Conservation (phyloP, 2,329 filamentous ascomycete species). For the Penicillium sp. region DNA sequence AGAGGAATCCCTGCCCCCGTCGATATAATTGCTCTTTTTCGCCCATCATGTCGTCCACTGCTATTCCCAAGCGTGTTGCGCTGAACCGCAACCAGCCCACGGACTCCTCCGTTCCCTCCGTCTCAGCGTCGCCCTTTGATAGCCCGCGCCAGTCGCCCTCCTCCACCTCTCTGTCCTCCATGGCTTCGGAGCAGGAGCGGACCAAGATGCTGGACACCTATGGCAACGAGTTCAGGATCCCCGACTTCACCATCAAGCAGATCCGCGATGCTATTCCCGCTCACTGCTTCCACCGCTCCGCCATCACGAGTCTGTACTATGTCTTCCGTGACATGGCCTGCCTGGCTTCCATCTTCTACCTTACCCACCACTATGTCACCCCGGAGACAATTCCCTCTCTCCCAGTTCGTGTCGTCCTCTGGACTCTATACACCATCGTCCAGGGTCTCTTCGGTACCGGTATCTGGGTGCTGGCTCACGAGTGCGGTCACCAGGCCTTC, state of each 20-base stretch:
- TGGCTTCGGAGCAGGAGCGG: constrained; percentile 61
- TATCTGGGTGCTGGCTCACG: constrained; percentile 93
- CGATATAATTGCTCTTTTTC: not conserved
- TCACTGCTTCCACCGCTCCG: constrained; percentile 92
- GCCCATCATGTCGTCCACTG: constrained; percentile 48
- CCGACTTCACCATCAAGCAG: constrained; percentile 96
- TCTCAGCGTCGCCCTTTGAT: constrained; percentile 52
- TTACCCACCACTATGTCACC: constrained; percentile 86
- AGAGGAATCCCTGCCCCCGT: not conserved
- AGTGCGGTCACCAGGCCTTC: constrained; percentile 96
- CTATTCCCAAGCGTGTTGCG: constrained; percentile 43
- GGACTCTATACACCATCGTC: constrained; percentile 66
- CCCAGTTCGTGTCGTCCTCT: constrained; percentile 59
- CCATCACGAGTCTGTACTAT: constrained; percentile 68
- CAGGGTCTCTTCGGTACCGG: constrained; percentile 94
- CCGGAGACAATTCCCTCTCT: constrained; percentile 72
- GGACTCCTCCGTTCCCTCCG: constrained; percentile 52
- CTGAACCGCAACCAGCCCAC: constrained; percentile 51
- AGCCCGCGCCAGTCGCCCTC: constrained; percentile 64
- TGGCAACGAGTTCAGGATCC: constrained; percentile 88
- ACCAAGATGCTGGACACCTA: constrained; percentile 77
- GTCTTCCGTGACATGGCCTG: constrained; percentile 73
- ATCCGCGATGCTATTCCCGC: constrained; percentile 95
- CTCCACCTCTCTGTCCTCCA: constrained; percentile 85
- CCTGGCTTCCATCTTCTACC: constrained; percentile 71